Evolutionary conservation across 768 basidiomycete species (phyloP).

Genomic region (Mycena kentingensis): DNA sequence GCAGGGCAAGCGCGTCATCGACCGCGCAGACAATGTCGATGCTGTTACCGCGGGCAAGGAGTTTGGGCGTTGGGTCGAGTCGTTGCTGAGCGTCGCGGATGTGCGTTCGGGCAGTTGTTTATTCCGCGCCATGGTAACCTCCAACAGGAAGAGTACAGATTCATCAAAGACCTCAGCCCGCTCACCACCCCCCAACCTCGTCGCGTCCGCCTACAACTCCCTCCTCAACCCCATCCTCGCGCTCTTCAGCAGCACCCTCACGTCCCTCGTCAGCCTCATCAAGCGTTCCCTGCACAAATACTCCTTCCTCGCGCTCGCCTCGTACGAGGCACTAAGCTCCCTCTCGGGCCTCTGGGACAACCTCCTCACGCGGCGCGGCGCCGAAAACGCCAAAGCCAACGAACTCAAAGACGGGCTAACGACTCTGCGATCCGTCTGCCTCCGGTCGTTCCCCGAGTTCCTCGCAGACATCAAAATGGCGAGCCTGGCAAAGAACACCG

Average conservation of each 20-base stretch:
- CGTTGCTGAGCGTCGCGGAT: slow-evolving; percentile 66
- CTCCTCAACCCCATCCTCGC: slow-evolving; percentile 66
- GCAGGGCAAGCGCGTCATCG: slow-evolving; percentile 68
- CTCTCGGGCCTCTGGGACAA: slow-evolving; percentile 70
- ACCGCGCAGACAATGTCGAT: slow-evolving; percentile 70
- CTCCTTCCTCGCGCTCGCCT: slow-evolving; percentile 76
- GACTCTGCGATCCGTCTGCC: slow-evolving; percentile 63
- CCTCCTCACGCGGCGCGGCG: slow-evolving; percentile 54
- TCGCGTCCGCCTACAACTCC: slow-evolving; percentile 60
- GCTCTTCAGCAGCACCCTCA: slow-evolving; percentile 67
- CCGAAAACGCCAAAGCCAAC: slow-evolving; percentile 51
- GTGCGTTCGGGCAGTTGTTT: slow-evolving; percentile 39
- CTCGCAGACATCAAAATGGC: slow-evolving; percentile 76
- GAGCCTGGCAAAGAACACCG: slow-evolving; percentile 43
- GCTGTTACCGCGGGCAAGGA: slow-evolving; percentile 67
- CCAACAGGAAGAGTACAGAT: slow-evolving; percentile 64
- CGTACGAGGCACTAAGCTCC: slow-evolving; percentile 59
- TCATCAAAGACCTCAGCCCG: slow-evolving; percentile 61
- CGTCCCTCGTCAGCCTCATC: slow-evolving; percentile 62
- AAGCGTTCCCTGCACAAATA: slow-evolving; percentile 79
- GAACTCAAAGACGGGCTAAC: slow-evolving; percentile 74
- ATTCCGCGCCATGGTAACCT: background rate
- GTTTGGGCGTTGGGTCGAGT: slow-evolving; percentile 70
- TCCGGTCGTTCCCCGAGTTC: slow-evolving; percentile 84
- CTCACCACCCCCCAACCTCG: slow-evolving; percentile 49